Base-by-base conservation (phyloP, 192 early-diverging fungal genomes). In the Backusella mclennaniae region DNA sequence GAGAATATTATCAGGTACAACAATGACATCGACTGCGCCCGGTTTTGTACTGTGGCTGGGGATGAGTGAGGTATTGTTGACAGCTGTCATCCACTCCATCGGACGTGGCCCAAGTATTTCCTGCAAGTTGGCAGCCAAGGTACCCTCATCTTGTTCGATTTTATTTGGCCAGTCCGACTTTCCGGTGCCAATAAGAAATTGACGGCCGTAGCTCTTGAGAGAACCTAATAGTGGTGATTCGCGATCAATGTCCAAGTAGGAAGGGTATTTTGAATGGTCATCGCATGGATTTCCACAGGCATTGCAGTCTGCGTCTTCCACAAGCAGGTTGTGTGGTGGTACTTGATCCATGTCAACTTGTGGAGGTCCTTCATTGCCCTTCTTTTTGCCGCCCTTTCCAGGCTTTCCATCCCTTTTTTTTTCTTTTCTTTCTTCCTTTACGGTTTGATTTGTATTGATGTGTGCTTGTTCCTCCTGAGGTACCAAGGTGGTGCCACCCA, bases 1-100 rank as follows among this genome's bases (percentile, higher is more conserved):
- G 9, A 90, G 44, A 15, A 90, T 83, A 63, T 90, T 85, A 39
- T 90, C 89, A 3, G 89, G 89, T n/a, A 87, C 79, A 38, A 90
- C 41, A 31, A 86, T 67, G 5, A 90, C 73, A 38, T 84, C 82
- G 31, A 80, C 78, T 29, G 76, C 79, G 1, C 77, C 74, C 0
- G 77, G 76, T 1, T 79, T 67, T 29, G 75, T 84, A 67, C 84
- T 84, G 35, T 69, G 46, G 9, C 72, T 69, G 15, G 69, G 19
- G 1, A 41, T 33, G 17, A 80, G 68, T 0, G 87, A 88, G 2
- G 77, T 79, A 35, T 88, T 90, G 15, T 87, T 90, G 9, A 87
- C 70, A 11, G 88, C 70, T 21, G 86, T 85, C 41, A 85, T 53
- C 38, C 68, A 69, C 5, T 70, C 52, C 7, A 23, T 29, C 1